phyloP scores from a whole-genome alignment of 177 flowering plant genomes.

The Vitis hybrid region DNA sequence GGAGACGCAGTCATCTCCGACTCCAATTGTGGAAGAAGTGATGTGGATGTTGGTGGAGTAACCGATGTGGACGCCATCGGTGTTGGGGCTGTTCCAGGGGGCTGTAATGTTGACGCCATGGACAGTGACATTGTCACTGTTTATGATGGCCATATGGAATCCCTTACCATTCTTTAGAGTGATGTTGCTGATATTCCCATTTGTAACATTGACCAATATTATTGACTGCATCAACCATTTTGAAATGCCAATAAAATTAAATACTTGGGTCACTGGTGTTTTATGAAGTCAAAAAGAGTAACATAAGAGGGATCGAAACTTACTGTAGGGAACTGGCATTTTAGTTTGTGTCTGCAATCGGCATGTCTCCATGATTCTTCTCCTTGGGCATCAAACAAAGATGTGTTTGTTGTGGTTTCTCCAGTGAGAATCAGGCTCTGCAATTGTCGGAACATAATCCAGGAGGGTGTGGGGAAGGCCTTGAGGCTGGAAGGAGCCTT shows the following conservation, averaged over 20 bases:
- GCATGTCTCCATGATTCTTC: constrained; percentile 19
- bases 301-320: neutral
- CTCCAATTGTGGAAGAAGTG: constrained; percentile 24
- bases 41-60: constrained; percentile 25
- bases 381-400: constrained; percentile 22
- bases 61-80: constrained; percentile 42
- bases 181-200: constrained; percentile 21
- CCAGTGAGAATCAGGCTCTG: constrained; percentile 16
- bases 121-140: constrained; percentile 16
- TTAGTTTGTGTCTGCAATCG: constrained; percentile 8
- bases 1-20: constrained; percentile 34
- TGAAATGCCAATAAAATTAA: no score
- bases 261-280: no score
- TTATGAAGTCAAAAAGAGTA: no score
- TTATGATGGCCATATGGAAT: constrained; percentile 20
- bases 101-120: constrained; percentile 18
- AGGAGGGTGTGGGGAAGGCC: neutral
- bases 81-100: constrained; percentile 49
- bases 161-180: constrained; percentile 20
- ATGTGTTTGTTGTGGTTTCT: neutral
- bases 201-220: constrained; percentile 18
- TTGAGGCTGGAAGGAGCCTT: constrained; percentile 14
- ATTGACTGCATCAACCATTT: constrained; percentile 18
- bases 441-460: constrained; percentile 25
- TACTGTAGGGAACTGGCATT: constrained; percentile 11